Percentiles rank a stretch among this genome's conserved stretches.
Conservation (phyloP, 108 stramenopile genomes). For the Nannochloropsis oceanica region DNA sequence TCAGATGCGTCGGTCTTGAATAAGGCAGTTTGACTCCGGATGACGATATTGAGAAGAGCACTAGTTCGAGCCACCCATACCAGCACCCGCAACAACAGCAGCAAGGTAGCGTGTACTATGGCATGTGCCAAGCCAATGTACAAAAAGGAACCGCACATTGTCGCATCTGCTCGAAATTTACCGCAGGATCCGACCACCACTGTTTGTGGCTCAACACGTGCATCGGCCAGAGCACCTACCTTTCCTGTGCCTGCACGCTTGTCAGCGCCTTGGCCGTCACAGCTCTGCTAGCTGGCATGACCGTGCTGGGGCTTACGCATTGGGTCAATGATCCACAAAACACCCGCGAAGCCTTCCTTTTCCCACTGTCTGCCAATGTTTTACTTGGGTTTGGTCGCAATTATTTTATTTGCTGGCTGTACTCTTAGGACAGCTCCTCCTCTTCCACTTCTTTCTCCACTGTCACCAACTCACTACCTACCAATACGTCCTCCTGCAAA, state of each 20-base stretch:
- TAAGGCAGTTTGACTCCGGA: not conserved
- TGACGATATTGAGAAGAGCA: too few species aligned
- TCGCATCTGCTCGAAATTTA: constrained; percentile 20
- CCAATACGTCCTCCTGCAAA: not conserved
- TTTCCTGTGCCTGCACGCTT: not conserved
- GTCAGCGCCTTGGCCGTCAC: not conserved
- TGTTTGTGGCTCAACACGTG: constrained; percentile 87
- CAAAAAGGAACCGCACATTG: not conserved
- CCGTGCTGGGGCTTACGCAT: not conserved
- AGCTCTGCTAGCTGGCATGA: not conserved
- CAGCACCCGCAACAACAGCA: not conserved
- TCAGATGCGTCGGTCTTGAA: not conserved
- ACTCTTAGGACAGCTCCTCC: not conserved
- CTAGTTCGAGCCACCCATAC: not conserved
- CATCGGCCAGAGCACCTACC: constrained; percentile 34
- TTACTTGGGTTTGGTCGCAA: not conserved
- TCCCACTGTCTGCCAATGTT: not conserved
- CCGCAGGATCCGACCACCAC: constrained; percentile 74
- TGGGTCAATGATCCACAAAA: not conserved
- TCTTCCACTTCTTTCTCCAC: not conserved
- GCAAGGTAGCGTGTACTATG: not conserved
- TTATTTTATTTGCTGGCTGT: not conserved
- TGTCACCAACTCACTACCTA: not conserved
- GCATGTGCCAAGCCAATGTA: not conserved
- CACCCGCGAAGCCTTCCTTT: not conserved